phyloP scores from a whole-genome alignment of 2,329 filamentous ascomycete genomes.

The Dactylella cylindrospora region DNA sequence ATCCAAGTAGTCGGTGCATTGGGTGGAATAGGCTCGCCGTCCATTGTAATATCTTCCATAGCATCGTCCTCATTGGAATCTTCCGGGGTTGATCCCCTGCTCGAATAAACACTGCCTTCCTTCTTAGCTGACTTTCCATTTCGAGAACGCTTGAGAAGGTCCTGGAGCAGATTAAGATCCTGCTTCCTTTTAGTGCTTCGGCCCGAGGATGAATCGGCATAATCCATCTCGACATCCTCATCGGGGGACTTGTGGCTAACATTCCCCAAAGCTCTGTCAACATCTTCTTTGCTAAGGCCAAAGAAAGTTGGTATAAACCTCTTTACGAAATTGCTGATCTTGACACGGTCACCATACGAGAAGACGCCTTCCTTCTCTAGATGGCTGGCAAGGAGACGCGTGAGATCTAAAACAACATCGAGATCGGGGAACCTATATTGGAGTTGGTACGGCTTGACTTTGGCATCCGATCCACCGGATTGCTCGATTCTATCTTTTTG shows the following conservation, averaged over 20 bases:
- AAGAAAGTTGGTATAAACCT: conserved; percentile 76
- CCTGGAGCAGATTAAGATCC: conserved; percentile 76
- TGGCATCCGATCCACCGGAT: conserved; percentile 70
- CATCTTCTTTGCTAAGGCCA: conserved; percentile 69
- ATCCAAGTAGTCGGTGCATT: conserved; percentile 66
- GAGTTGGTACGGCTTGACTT: conserved; percentile 64
- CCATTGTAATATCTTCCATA: conserved; percentile 60
- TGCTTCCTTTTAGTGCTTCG: conserved; percentile 62
- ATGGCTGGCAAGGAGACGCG: conserved; percentile 56
- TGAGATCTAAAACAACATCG: conserved; percentile 53
- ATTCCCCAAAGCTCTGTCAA: conserved; percentile 67
- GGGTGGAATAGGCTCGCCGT: conserved; percentile 46
- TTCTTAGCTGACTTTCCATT: conserved; percentile 66
- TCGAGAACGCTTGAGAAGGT: conserved; percentile 78
- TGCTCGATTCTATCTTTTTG: too few species aligned
- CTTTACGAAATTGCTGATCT: conserved; percentile 73
- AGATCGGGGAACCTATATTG: conserved; percentile 61
- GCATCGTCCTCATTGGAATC: conserved; percentile 72
- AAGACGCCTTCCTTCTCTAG: conserved; percentile 58
- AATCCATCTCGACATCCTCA: conserved; percentile 68
- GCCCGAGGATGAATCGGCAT: conserved; percentile 63
- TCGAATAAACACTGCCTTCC: conserved; percentile 73
- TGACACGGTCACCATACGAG: conserved; percentile 67
- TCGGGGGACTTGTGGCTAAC: conserved; percentile 71
- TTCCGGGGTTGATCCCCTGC: conserved; percentile 87